phyloP scores from a whole-genome alignment of 106 monocot species.

The Acorus gramineus region DNA sequence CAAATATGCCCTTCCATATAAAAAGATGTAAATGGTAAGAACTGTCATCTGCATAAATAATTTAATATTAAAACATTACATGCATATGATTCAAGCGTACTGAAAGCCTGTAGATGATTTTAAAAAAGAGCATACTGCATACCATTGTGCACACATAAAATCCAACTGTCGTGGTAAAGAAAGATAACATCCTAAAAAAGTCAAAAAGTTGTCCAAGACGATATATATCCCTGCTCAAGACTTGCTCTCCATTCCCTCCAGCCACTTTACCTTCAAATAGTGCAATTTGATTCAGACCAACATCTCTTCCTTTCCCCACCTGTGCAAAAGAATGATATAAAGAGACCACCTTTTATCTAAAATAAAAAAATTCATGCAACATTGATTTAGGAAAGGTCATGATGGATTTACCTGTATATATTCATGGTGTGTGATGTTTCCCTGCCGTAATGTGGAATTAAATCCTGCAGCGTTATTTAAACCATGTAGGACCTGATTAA shows the following conservation, averaged over 20 bases:
- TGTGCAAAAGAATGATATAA: conserved; percentile 12
- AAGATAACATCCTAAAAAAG: conserved; percentile 94
- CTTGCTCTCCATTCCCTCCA: conserved; percentile 97
- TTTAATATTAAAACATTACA: neutral
- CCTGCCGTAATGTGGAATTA: conserved; percentile 92
- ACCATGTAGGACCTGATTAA: too few species aligned
- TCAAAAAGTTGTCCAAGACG: conserved; percentile 93
- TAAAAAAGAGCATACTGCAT: neutral
- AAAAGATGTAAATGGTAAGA: conserved; percentile 81
- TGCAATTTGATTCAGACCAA: conserved; percentile 95
- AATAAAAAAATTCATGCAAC: neutral
- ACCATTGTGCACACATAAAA: conserved; percentile 96
- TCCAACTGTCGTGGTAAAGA: conserved; percentile 90
- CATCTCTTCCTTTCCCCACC: conserved; percentile 99
- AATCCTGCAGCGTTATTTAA: conserved; percentile 44
- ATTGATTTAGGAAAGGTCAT: neutral
- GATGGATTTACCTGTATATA: conserved; percentile 68
- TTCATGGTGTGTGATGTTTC: conserved; percentile 96
- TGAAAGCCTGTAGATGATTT: too few species aligned
- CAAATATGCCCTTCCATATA: conserved; percentile 93
- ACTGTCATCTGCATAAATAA: conserved; percentile 81
- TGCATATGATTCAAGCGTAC: too few species aligned
- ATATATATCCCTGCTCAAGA: conserved; percentile 88
- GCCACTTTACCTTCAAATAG: conserved; percentile 96
- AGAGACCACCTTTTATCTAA: conserved; percentile 2